phyloP scores from a whole-genome alignment of 495 filamentous ascomycete genomes.

The Tuber aestivum region DNA sequence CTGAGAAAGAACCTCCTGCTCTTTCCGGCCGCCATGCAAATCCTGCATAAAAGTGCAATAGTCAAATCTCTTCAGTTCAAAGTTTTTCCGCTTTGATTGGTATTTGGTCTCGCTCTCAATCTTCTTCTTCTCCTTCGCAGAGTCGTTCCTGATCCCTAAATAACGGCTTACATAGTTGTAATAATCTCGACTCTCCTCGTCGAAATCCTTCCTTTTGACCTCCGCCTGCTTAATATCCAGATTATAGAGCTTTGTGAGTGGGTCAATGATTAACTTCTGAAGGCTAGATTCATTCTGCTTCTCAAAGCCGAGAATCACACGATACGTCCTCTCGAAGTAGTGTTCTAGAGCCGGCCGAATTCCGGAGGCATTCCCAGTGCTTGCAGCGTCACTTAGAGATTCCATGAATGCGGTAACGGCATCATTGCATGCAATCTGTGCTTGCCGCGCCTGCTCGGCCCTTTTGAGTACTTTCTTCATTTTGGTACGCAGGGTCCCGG shows the following conservation, averaged over 20 bases:
- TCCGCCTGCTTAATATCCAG: slow-evolving; percentile 98
- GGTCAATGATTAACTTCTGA: slow-evolving; percentile 89
- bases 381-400: slow-evolving; percentile 79
- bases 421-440: slow-evolving; percentile 77
- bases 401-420: slow-evolving; percentile 76
- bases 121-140: slow-evolving; percentile 93
- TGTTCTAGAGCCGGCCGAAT: slow-evolving; percentile 94
- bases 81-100: slow-evolving; percentile 84
- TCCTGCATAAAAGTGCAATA: slow-evolving; percentile 99
- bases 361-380: slow-evolving; percentile 78
- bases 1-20: slow-evolving; percentile 93
- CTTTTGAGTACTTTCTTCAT: slow-evolving; percentile 95
- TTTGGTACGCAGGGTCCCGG: slow-evolving; percentile 80
- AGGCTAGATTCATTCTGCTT: slow-evolving; percentile 74
- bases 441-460: slow-evolving; percentile 75
- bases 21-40: slow-evolving; percentile 91
- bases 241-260: slow-evolving; percentile 82
- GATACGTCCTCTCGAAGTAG: slow-evolving; percentile 95
- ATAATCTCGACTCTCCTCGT: slow-evolving; percentile 96
- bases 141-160: slow-evolving; percentile 89
- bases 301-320: slow-evolving; percentile 83
- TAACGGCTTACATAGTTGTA: slow-evolving; percentile 92
- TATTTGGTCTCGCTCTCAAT: slow-evolving; percentile 94
- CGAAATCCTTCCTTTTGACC: slow-evolving; percentile 93
- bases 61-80: slow-evolving; percentile 95